phyloP scores from a whole-genome alignment of 495 filamentous ascomycete species.

The Pseudomonodictys pantanalensis region DNA sequence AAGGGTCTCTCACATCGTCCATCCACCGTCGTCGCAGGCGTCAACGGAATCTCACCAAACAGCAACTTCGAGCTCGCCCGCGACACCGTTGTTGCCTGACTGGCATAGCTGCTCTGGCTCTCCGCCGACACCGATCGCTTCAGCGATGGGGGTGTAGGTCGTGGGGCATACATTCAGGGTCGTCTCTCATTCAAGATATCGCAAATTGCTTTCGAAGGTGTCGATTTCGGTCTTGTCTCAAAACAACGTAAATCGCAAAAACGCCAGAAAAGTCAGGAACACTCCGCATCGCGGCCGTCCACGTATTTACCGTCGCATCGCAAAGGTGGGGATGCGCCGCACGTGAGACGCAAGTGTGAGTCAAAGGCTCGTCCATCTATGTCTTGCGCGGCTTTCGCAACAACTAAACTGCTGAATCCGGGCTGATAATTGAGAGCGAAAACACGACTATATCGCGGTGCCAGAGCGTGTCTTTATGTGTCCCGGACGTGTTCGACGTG shows the following conservation, averaged over 20 bases:
- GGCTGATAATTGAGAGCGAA: slow-evolving; percentile 29
- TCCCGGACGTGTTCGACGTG: slow-evolving; percentile 17
- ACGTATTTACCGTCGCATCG: slow-evolving; percentile 25
- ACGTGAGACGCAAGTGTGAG: slow-evolving; percentile 41
- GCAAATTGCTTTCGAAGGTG: slow-evolving; percentile 2
- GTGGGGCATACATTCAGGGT: slow-evolving; percentile 22
- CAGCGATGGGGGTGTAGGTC: slow-evolving; percentile 29
- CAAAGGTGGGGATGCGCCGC: slow-evolving; percentile 12
- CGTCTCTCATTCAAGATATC: slow-evolving; percentile 11
- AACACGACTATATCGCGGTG: slow-evolving; percentile 34
- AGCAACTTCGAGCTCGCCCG: slow-evolving; percentile 37
- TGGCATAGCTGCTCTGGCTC: slow-evolving; percentile 33
- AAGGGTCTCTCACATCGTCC: slow-evolving; percentile 28
- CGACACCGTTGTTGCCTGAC: slow-evolving; percentile 23
- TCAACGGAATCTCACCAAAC: slow-evolving; percentile 44
- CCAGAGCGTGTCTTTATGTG: slow-evolving; percentile 20
- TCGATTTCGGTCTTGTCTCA: slow-evolving; percentile 16
- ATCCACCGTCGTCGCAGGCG: slow-evolving; percentile 28
- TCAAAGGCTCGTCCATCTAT: slow-evolving; percentile 32
- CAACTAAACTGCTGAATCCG: slow-evolving; percentile 24
- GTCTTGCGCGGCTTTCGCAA: slow-evolving; percentile 22
- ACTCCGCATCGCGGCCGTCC: slow-evolving; percentile 31
- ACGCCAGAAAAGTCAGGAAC: slow-evolving; percentile 33
- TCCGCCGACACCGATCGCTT: slow-evolving; percentile 34
- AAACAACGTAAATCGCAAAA: slow-evolving; percentile 13